Evolutionary conservation across 2,329 filamentous ascomycete species (phyloP).

Genomic region (Coniochaeta hoffmannii): DNA sequence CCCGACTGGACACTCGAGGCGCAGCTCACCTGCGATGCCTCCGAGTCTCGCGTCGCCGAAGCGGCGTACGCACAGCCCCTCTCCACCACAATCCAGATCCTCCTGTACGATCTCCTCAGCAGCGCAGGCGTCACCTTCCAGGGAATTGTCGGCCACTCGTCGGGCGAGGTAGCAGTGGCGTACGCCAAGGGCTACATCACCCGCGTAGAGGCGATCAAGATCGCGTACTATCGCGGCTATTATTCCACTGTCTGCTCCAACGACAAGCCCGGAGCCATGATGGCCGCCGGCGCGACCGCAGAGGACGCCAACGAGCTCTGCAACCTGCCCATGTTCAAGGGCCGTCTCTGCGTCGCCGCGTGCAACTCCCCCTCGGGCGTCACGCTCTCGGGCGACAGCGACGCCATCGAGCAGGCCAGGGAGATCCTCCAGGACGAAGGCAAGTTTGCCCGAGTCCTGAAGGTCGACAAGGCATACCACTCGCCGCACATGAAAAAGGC

Average conservation of each 20-base stretch:
- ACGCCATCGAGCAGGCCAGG: conserved; percentile 9
- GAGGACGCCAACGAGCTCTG: conserved; percentile 25
- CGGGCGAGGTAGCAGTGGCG: conserved; percentile 42
- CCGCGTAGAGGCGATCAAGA: conserved; percentile 30
- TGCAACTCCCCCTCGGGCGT: conserved; percentile 27
- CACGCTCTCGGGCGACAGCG: conserved; percentile 25
- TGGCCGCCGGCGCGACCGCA: conserved; percentile 32
- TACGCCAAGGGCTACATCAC: conserved; percentile 38
- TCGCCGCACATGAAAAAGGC: conserved; percentile 18
- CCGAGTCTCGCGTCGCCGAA: not conserved
- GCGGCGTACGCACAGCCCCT: conserved; percentile 7
- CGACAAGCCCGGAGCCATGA: conserved; percentile 33
- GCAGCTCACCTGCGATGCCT: not conserved
- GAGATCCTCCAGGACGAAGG: conserved; percentile 7
- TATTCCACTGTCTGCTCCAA: conserved; percentile 16
- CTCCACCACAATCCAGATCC: conserved; percentile 40
- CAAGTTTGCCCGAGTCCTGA: conserved; percentile 12
- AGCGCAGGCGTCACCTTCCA: conserved; percentile 23
- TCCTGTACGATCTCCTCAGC: conserved; percentile 32
- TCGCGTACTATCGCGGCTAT: conserved; percentile 37
- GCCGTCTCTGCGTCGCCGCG: conserved; percentile 21
- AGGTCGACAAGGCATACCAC: conserved; percentile 21
- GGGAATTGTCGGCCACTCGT: conserved; percentile 39
- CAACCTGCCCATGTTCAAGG: conserved; percentile 15
- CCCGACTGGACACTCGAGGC: conserved; percentile 8